A percentile compares a stretch with the other conserved stretches of the same genome.
Conservation (phyloP, 306 rosid species). For the Cicer pinnatifidum region DNA sequence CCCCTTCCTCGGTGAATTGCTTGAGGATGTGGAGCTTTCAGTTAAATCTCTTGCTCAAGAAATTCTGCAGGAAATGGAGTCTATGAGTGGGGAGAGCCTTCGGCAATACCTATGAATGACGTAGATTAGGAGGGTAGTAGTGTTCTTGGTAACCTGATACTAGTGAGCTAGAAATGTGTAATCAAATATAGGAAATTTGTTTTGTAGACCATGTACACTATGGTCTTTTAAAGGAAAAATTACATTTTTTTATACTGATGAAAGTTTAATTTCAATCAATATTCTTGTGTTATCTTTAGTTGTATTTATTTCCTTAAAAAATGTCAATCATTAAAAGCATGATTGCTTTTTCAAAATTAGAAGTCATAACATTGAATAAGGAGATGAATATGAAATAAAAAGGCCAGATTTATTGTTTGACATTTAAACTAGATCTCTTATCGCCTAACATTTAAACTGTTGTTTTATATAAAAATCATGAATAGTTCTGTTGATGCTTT, state of each 20-base stretch:
- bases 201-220: conserved; percentile 20
- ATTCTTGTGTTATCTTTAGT: background rate
- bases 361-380: background rate
- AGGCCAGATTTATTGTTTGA: background rate
- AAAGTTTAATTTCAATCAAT: background rate
- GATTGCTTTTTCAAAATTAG: background rate
- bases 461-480: no score
- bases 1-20: conserved; percentile 90
- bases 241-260: conserved; percentile 27
- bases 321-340: background rate
- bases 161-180: conserved; percentile 23
- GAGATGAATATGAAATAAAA: background rate
- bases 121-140: conserved; percentile 14
- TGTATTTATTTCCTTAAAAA: background rate
- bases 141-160: background rate
- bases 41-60: conserved; percentile 88
- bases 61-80: conserved; percentile 78
- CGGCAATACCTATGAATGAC: conserved; percentile 58
- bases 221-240: conserved; percentile 25
- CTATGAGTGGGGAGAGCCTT: conserved; percentile 82
- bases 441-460: no score
- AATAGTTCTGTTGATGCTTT: no score
- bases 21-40: conserved; percentile 82
- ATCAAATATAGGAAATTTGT: conserved; percentile 1
- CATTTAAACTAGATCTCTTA: background rate